Percentiles rank a stretch among this genome's conserved stretches.
These are phyloP conservation scores for Chlorella vulgaris DNA, from an alignment of 139 green algal species.

Conservation along the genomic window DNA sequence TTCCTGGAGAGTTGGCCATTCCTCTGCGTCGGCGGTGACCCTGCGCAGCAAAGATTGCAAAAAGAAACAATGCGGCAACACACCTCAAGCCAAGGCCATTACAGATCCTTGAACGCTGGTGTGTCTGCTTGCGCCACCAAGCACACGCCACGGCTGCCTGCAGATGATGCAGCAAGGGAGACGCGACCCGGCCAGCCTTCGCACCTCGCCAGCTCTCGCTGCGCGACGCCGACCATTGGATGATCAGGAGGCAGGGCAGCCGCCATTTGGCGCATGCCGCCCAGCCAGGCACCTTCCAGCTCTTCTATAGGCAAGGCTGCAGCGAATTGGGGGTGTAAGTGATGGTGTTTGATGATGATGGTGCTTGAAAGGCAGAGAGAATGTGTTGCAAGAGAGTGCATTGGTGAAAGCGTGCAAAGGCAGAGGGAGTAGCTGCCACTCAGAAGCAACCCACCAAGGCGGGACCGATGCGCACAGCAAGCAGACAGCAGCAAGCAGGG, in stretches of 20 bases:
- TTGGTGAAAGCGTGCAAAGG: too few relatives aligned
- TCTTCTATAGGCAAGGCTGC: conserved; percentile 7
- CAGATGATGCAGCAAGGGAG: not conserved
- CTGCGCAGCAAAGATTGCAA: not conserved
- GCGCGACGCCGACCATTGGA: conserved; percentile 8
- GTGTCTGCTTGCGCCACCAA: too few relatives aligned
- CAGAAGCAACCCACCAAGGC: too few relatives aligned
- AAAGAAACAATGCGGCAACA: not conserved
- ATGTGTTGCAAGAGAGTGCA: not conserved
- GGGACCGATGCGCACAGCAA: too few relatives aligned
- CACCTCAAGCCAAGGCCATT: too few relatives aligned
- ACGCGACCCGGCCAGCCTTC: not conserved
- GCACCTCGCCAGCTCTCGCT: conserved; percentile 15
- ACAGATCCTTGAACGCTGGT: too few relatives aligned
- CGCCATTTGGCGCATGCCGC: conserved; percentile 20
- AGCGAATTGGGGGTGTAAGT: not conserved
- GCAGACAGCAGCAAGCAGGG: too few relatives aligned
- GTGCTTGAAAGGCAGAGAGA: not conserved
- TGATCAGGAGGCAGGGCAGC: conserved; percentile 20
- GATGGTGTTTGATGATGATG: too few relatives aligned
- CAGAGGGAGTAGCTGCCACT: too few relatives aligned
- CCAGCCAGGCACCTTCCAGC: conserved; percentile 10
- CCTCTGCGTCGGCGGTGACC: not conserved
- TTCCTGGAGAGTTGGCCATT: not conserved
- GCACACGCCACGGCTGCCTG: not conserved